phyloP scores from a whole-genome alignment of 352 stramenopile species.

The Globisporangium cederbergense region DNA sequence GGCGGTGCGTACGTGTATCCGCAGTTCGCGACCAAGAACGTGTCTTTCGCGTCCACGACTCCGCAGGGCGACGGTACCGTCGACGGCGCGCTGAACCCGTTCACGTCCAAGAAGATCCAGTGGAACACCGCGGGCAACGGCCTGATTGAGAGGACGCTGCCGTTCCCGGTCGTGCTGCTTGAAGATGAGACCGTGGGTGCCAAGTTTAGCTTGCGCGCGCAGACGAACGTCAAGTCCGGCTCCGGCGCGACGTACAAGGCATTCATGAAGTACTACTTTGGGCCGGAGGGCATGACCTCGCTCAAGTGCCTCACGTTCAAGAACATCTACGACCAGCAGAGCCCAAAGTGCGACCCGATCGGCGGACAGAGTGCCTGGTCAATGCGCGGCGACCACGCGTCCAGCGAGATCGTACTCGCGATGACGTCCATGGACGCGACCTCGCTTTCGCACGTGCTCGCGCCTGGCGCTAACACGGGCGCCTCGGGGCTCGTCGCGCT shows the following conservation, averaged over 20 bases:
- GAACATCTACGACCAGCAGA: constrained; percentile 66
- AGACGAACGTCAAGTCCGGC: constrained; percentile 46
- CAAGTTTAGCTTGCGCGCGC: constrained; percentile 47
- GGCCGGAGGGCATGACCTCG: constrained; percentile 68
- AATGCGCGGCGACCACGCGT: constrained; percentile 46
- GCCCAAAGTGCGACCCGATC: constrained; percentile 74
- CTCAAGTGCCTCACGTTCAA: constrained; percentile 66
- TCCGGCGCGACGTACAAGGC: constrained; percentile 61
- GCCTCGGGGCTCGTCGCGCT: constrained; percentile 76
- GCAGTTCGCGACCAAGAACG: constrained; percentile 31
- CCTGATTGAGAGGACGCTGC: constrained; percentile 35
- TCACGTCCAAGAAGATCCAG: constrained; percentile 40
- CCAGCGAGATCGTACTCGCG: constrained; percentile 57
- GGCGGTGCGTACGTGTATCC: constrained; percentile 61
- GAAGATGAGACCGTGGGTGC: constrained; percentile 30
- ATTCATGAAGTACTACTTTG: constrained; percentile 86
- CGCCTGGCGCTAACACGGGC: constrained; percentile 68
- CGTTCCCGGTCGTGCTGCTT: constrained; percentile 72
- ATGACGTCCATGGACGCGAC: constrained; percentile 82
- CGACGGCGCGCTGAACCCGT: constrained; percentile 70
- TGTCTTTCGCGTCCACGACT: constrained; percentile 42
- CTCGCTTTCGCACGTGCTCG: constrained; percentile 63
- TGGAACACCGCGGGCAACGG: constrained; percentile 67
- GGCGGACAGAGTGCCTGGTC: constrained; percentile 74
- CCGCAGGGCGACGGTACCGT: constrained; percentile 61